These are phyloP conservation scores for Craspedostauros australis DNA, from an alignment of 108 stramenopile species.

Conservation along the genomic window DNA sequence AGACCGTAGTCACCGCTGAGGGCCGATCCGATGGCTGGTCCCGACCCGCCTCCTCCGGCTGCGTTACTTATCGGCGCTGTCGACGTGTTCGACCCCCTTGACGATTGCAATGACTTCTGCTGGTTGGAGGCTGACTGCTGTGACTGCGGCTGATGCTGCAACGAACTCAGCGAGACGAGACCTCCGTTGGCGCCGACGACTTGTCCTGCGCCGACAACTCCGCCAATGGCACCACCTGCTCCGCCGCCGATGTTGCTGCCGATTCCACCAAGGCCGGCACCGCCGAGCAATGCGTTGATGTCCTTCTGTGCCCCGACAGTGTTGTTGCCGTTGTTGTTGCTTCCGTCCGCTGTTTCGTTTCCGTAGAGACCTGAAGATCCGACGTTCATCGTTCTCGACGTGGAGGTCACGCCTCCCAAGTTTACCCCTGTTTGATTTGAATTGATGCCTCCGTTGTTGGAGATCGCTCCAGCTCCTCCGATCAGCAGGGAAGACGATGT, in stretches of 20 bases:
- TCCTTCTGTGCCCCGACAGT: too few species aligned
- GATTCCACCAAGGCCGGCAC: too few species aligned
- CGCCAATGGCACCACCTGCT: not conserved
- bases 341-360: slow-evolving; percentile 11
- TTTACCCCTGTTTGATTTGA: slow-evolving; percentile 22
- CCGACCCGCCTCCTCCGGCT: slow-evolving; percentile 26
- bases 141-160: too few species aligned
- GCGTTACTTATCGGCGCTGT: too few species aligned
- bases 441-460: slow-evolving; percentile 5
- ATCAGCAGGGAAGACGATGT: slow-evolving; percentile 23
- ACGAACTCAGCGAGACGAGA: too few species aligned
- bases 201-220: slow-evolving; percentile 10
- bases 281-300: too few species aligned
- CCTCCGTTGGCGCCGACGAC: too few species aligned
- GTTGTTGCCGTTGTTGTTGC: slow-evolving; percentile 11
- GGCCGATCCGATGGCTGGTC: slow-evolving; percentile 52
- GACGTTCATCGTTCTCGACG: slow-evolving; percentile 6
- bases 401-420: slow-evolving; percentile 10
- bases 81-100: slow-evolving; percentile 7
- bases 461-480: slow-evolving; percentile 22
- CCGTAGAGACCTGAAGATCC: slow-evolving; percentile 16
- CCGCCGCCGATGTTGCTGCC: not conserved
- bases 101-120: too few species aligned
- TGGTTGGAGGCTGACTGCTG: too few species aligned
- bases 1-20: slow-evolving; percentile 90